Evolutionary conservation across 805 yeast genomes (phyloP), one percentile per base, ranked within the genome.

Genomic region (Teunomyces lycoperdinae): DNA sequence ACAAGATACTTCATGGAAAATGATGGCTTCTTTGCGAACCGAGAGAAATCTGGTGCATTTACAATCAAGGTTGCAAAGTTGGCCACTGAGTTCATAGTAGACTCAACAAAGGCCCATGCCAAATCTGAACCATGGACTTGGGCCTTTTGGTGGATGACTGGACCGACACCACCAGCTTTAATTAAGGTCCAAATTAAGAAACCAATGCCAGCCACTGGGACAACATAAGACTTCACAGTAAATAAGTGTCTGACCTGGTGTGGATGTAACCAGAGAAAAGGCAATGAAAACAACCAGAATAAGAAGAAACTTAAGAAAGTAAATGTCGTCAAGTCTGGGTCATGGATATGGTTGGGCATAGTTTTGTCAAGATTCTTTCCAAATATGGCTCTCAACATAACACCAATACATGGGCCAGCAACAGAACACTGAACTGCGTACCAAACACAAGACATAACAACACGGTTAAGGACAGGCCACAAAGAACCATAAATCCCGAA

Each of bases 381-480:
- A 46, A 71, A 90, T 38, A 90, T 82, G 2, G 96, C 73, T 53
- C 80, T 73, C 48, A 90, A 70, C 92, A 89, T 87, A 45, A 87
- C 68, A 50, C 84, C 62, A 17, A 90, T 82, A 70, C 95, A 86
- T 52, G 89, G 80, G 29, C 92, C 95, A 47, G 95, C 94, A 48
- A 91, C 78, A 76, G 89, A 85, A 17, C 87, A 77, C 62, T 89
- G 96, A 27, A 88, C 94, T 27, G 94, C 83, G 60, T 85, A 89
- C 97, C 97, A 90, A 44, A 90, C 82, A 54, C 82, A 77, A 29
- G 89, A 86, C 89, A 90, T 85, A 9, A 87, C 91, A 33, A 88
- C 92, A 68, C 97, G 80, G 68, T 90, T 89, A 44, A 89, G 59
- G 41, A 90, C 83, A 4, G 96, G 96, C 96, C 95, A 90, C 49